Conservation (phyloP, 106 monocot genomes). For the Chionographis japonica region DNA sequence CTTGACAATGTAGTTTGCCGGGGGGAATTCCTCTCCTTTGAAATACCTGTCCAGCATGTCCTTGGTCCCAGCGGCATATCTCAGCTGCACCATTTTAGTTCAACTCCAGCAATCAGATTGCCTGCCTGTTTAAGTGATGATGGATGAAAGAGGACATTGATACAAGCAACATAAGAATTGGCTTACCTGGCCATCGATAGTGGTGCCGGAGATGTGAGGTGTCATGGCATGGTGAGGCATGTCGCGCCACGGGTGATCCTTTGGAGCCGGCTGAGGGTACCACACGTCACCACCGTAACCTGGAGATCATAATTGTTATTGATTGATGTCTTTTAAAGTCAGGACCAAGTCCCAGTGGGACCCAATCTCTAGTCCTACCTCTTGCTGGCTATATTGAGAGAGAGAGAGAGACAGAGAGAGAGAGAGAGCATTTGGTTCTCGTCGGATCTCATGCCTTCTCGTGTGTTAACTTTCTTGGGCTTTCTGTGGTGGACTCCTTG, state of each 20-base stretch:
- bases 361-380: too few relatives aligned
- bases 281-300: conserved; percentile 99
- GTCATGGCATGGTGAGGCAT: conserved; percentile 99
- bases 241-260: conserved; percentile 93
- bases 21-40: conserved; percentile 86
- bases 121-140: background rate
- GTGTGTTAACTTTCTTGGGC: too few relatives aligned
- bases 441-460: too few relatives aligned
- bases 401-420: too few relatives aligned
- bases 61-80: conserved; percentile 88
- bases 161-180: background rate
- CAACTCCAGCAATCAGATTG: conserved; percentile 4
- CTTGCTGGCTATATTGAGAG: too few relatives aligned
- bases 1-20: conserved; percentile 94
- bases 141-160: background rate
- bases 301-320: conserved; percentile 13
- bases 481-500: too few relatives aligned
- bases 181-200: conserved; percentile 87
- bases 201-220: conserved; percentile 89
- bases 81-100: conserved; percentile 52
- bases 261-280: conserved; percentile 94
- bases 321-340: too few relatives aligned
- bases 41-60: conserved; percentile 94
- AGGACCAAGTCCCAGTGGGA: too few relatives aligned
- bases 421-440: too few relatives aligned